Conservation (phyloP, 495 filamentous ascomycete genomes). For the Penicillium bialowiezense region DNA sequence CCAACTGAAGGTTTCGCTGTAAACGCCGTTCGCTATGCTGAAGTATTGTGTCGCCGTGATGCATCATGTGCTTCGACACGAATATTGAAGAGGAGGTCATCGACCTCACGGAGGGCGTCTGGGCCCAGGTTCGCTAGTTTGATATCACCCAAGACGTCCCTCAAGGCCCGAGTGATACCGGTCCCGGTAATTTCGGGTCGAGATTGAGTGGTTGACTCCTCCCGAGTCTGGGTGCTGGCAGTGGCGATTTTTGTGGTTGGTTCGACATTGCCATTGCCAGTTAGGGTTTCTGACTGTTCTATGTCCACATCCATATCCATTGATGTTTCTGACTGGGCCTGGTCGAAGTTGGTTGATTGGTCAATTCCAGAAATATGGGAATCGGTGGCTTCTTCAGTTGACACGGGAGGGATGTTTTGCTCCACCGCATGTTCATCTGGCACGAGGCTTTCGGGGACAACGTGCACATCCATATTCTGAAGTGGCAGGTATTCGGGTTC, state of each 20-base stretch:
- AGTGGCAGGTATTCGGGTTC: not conserved
- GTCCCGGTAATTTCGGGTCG: conserved; percentile 9
- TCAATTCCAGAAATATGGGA: conserved; percentile 12
- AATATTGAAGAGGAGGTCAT: conserved; percentile 67
- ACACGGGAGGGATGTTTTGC: conserved; percentile 4
- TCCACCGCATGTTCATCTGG: not conserved
- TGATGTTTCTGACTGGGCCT: conserved; percentile 15
- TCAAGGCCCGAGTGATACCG: conserved; percentile 49
- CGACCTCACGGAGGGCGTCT: conserved; percentile 54
- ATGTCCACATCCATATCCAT: conserved; percentile 6
- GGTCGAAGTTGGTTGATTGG: not conserved
- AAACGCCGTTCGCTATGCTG: conserved; percentile 49
- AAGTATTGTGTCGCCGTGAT: conserved; percentile 42
- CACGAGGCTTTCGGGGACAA: conserved; percentile 3
- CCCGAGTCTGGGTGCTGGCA: conserved; percentile 18
- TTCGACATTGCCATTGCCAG: not conserved
- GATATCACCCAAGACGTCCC: conserved; percentile 49
- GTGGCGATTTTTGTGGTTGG: conserved; percentile 6
- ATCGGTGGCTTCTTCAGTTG: conserved; percentile 20
- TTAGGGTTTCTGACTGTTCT: not conserved
- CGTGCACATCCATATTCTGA: not conserved
- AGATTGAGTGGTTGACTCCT: conserved; percentile 5
- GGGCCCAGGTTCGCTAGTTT: conserved; percentile 48
- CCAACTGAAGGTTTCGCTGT: conserved; percentile 12
- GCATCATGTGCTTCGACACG: conserved; percentile 63